Base-by-base conservation (phyloP, 208 protist species). In the Leishmania turanica region DNA sequence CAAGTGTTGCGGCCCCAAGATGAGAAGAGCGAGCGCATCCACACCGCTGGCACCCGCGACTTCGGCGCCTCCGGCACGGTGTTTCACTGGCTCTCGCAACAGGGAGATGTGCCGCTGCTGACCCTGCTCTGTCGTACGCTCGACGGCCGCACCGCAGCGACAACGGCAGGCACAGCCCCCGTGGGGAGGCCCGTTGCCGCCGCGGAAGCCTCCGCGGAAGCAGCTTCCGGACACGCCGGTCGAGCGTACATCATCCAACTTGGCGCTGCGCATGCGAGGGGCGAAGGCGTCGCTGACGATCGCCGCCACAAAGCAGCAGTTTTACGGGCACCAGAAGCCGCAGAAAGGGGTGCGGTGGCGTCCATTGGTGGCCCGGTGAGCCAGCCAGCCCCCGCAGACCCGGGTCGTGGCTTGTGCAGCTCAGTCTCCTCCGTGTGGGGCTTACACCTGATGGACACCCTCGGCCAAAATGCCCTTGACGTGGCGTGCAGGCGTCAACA, bases 401-500 rank as follows among this genome's bases (percentile, higher is more conserved):
- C 37, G 21, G 40, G 37, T 47, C 53, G 53, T 31, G 17, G 54
- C 56, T 31, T 65, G 74, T 65, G 74, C 69, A 37, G 6, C 53
- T 5, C 58, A 3, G 40, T 19, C 71, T 72, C 51, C 37, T 47
- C 40, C 64, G 45, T 79, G 47, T 79, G 76, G 76, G 64, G 62
- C 31, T 40, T 77, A 19, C 75, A 71, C 27, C 56, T 85, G 9
- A 17, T 42, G 27, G 77, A 82, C 66, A 54, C 69, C 0, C 34
- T 58, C n/a, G 77, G 82, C 34, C 62, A 42, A 47, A 73, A 62
- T 1, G 77, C 77, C n/a, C 76, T 85, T n/a, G 72, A 82, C 21
- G 64, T 78, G 27, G 82, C 82, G 65, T 85, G 77, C 64, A 64
- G 60, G 40, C 64, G 19, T 42, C 64, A 64, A 19, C 70, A 85